These are phyloP conservation scores for Agaricus bisporus DNA, from an alignment of 768 basidiomycete genomes.

Conservation along the genomic window DNA sequence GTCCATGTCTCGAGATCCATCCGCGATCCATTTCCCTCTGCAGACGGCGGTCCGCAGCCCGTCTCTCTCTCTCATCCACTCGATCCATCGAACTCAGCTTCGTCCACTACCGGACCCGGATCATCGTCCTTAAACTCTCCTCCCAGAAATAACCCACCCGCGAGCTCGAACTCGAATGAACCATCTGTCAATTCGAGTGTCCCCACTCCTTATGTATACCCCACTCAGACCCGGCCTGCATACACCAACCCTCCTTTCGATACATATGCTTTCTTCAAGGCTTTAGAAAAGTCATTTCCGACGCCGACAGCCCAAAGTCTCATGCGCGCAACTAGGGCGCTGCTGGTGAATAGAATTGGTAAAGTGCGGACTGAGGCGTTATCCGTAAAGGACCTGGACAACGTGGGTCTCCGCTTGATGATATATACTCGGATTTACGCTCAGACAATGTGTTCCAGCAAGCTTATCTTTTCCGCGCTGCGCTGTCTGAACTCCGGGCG, in stretches of 20 bases:
- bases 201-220: constrained; percentile 8
- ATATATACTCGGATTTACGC: not conserved
- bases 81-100: constrained; percentile 14
- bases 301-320: constrained; percentile 68
- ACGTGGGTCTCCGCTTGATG: constrained; percentile 41
- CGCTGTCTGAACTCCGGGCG: constrained; percentile 82
- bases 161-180: not conserved
- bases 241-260: constrained; percentile 75
- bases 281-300: constrained; percentile 69
- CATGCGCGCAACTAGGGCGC: constrained; percentile 78
- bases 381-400: constrained; percentile 73
- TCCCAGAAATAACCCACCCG: constrained; percentile 5
- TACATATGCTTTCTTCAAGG: constrained; percentile 71
- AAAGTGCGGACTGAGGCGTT: constrained; percentile 68
- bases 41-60: not conserved
- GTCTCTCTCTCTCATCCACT: constrained; percentile 18
- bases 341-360: constrained; percentile 71
- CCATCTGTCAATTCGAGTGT: not conserved
- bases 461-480: constrained; percentile 94
- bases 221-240: constrained; percentile 18
- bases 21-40: constrained; percentile 16
- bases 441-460: constrained; percentile 43
- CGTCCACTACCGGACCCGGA: constrained; percentile 8
- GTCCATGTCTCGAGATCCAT: constrained; percentile 6
- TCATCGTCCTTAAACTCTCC: constrained; percentile 2